Percentiles rank a stretch among this genome's conserved stretches.
phyloP scores from a whole-genome alignment of 1,139 yeast genomes.

The Suhomyces terraborum region DNA sequence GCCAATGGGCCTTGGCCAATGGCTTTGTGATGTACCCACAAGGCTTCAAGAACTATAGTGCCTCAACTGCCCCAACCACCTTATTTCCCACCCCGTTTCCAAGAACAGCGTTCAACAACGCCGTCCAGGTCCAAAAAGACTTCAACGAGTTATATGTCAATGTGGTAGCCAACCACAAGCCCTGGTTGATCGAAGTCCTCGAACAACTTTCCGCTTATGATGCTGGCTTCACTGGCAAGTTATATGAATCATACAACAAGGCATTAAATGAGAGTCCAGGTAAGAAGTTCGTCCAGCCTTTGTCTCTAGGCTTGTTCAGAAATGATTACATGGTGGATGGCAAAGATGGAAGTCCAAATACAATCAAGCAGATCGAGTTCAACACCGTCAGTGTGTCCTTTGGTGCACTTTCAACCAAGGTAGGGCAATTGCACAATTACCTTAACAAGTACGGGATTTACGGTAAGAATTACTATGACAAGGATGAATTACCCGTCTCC shows the following conservation, averaged over 20 bases:
- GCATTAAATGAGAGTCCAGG: conserved; percentile 49
- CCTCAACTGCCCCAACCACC: conserved; percentile 82
- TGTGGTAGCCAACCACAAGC: conserved; percentile 52
- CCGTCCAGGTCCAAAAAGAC: conserved; percentile 63
- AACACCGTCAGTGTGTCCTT: conserved; percentile 95
- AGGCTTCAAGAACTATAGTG: conserved; percentile 45
- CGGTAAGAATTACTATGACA: conserved; percentile 43
- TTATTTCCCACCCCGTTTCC: conserved; percentile 91
- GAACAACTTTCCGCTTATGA: conserved; percentile 61
- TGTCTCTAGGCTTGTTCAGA: conserved; percentile 83
- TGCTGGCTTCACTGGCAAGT: conserved; percentile 75
- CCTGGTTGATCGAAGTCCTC: conserved; percentile 65
- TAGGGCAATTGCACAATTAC: conserved; percentile 72
- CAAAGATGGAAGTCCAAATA: conserved; percentile 32
- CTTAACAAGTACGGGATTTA: conserved; percentile 61
- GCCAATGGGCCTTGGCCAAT: conserved; percentile 77
- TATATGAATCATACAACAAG: conserved; percentile 59
- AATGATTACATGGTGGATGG: conserved; percentile 83
- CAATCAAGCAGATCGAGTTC: conserved; percentile 90
- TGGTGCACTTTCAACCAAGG: conserved; percentile 84
- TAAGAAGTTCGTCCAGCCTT: conserved; percentile 53
- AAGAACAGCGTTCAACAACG: conserved; percentile 60
- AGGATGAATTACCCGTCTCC: conserved; percentile 64
- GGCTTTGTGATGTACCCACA: conserved; percentile 82
- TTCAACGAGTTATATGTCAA: conserved; percentile 76